phyloP scores from a whole-genome alignment of 306 rosid genomes.

The Herpetospermum pedunculosum region DNA sequence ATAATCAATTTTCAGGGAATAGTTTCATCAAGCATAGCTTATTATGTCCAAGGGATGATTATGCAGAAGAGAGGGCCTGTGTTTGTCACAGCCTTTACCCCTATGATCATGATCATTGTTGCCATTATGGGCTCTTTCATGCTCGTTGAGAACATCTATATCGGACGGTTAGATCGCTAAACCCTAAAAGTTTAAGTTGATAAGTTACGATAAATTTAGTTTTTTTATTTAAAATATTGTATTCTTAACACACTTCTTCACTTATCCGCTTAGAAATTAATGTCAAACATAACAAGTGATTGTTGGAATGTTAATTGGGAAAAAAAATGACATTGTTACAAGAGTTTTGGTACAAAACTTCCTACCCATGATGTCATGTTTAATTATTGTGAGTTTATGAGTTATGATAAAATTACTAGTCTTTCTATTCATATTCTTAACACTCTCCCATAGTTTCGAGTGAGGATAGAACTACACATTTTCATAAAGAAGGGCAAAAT shows the following conservation, averaged over 20 bases:
- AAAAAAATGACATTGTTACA: too few species aligned
- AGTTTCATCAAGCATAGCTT: constrained; percentile 55
- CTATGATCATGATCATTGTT: constrained; percentile 86
- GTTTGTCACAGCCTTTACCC: constrained; percentile 91
- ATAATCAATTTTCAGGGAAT: constrained; percentile 53
- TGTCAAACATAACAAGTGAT: background rate
- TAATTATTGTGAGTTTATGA: too few species aligned
- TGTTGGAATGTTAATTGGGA: background rate
- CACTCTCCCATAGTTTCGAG: too few species aligned
- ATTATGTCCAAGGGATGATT: constrained; percentile 75
- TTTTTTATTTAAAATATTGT: too few species aligned
- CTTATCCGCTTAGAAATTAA: background rate
- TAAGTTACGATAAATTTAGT: background rate
- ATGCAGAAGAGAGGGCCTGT: constrained; percentile 86
- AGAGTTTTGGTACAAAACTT: too few species aligned
- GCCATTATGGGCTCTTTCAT: constrained; percentile 80
- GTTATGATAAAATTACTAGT: too few species aligned
- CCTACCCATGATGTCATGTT: too few species aligned
- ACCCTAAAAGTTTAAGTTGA: background rate
- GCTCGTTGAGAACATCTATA: constrained; percentile 63
- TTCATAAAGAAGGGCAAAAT: too few species aligned
- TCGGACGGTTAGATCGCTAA: constrained; percentile 50
- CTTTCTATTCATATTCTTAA: too few species aligned
- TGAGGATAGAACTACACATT: too few species aligned
- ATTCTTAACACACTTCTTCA: background rate